Evolutionary conservation across 768 basidiomycete genomes (phyloP).

Genomic region (Trametes elegans): DNA sequence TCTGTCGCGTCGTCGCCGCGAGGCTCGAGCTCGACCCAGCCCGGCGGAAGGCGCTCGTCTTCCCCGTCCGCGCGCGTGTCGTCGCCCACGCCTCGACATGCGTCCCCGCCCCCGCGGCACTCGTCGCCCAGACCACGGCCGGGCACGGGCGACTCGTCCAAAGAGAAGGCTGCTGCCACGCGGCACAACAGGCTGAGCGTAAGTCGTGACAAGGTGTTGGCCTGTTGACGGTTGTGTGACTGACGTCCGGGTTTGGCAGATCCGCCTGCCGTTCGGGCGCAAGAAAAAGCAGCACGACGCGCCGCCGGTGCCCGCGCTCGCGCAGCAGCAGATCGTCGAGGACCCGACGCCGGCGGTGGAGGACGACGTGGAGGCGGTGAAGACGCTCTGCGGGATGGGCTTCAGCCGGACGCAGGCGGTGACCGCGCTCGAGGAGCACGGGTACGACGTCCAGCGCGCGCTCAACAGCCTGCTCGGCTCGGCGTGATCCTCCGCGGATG

Average conservation of each 20-base stretch:
- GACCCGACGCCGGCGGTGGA: conserved; percentile 56
- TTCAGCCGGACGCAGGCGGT: conserved; percentile 84
- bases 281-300: conserved; percentile 66
- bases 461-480: conserved; percentile 68
- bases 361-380: conserved; percentile 75
- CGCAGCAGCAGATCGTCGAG: conserved; percentile 36
- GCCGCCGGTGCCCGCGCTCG: conserved; percentile 37
- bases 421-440: conserved; percentile 77
- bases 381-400: conserved; percentile 85
- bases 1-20: conserved; percentile 43
- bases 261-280: conserved; percentile 77
- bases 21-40: conserved; percentile 25
- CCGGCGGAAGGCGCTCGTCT: conserved; percentile 18
- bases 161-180: conserved; percentile 49
- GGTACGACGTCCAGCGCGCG: conserved; percentile 79
- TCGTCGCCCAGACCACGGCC: conserved; percentile 56
- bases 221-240: not conserved
- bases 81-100: conserved; percentile 48
- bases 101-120: conserved; percentile 54
- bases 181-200: conserved; percentile 78
- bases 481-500: too few species aligned
- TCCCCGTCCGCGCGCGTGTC: conserved; percentile 32
- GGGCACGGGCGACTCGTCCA: conserved; percentile 57
- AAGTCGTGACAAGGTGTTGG: conserved; percentile 33
- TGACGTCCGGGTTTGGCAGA: conserved; percentile 36